phyloP scores from a whole-genome alignment of 2,329 filamentous ascomycete genomes.

The Ceratocystis huliohia region DNA sequence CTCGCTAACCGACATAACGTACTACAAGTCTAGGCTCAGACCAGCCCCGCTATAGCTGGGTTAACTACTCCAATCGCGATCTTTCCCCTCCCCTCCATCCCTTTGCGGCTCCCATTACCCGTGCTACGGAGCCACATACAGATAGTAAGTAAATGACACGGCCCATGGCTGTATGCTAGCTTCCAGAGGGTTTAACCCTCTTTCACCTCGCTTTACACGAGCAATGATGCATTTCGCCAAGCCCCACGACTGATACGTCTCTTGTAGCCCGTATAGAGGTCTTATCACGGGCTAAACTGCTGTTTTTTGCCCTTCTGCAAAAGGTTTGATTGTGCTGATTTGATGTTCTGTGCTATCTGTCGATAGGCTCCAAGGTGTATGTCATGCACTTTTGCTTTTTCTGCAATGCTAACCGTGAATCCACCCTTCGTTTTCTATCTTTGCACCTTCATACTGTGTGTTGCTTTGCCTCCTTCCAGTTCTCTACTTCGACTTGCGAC shows the following conservation, averaged over 20 bases:
- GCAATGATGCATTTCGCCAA: neutral
- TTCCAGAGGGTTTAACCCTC: too few species aligned
- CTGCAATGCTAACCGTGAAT: neutral
- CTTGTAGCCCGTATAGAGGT: neutral
- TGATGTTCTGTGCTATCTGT: neutral
- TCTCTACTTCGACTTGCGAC: neutral
- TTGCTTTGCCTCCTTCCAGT: neutral
- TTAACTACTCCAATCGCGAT: neutral
- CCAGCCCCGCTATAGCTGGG: neutral
- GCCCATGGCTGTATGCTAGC: neutral
- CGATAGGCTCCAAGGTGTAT: neutral
- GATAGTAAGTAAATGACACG: neutral
- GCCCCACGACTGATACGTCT: neutral
- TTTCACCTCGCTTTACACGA: neutral
- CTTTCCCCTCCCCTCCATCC: neutral
- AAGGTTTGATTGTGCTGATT: neutral
- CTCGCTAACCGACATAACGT: neutral
- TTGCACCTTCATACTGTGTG: too few species aligned
- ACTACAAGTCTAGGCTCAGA: neutral
- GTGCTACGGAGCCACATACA: neutral
- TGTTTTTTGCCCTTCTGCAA: neutral
- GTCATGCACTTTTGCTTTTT: neutral
- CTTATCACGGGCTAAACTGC: neutral
- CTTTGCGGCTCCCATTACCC: neutral
- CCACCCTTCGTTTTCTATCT: neutral